phyloP scores from a whole-genome alignment of 345 rosid genomes.

The Mercurialis annua region DNA sequence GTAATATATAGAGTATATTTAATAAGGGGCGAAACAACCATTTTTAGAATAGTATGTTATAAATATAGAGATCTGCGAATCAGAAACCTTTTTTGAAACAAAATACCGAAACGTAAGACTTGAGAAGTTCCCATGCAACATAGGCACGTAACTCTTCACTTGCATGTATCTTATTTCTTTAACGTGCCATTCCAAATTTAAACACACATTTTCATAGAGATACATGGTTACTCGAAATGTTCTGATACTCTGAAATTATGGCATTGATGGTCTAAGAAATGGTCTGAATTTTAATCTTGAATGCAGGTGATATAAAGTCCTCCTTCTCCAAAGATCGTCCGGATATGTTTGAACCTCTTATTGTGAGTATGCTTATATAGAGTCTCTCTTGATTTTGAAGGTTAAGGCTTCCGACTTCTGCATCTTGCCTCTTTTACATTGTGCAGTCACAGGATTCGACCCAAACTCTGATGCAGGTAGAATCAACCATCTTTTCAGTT shows the following conservation, averaged over 20 bases:
- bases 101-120: too few relatives aligned
- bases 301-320: constrained; percentile 26
- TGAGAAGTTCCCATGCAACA: too few relatives aligned
- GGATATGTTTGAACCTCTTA: constrained; percentile 32
- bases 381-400: neutral
- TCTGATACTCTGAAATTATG: neutral
- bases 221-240: neutral
- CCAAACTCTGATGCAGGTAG: constrained; percentile 21
- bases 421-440: neutral
- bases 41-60: too few relatives aligned
- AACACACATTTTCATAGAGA: neutral
- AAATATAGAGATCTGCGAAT: too few relatives aligned
- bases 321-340: constrained; percentile 17
- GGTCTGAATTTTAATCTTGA: neutral
- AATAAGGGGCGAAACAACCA: too few relatives aligned
- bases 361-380: constrained; percentile 30
- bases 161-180: too few relatives aligned
- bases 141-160: too few relatives aligned
- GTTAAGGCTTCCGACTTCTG: neutral
- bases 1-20: too few relatives aligned
- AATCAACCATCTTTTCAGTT: neutral
- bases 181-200: too few relatives aligned
- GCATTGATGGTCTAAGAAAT: neutral
- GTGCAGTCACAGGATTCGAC: constrained; percentile 25
- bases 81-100: too few relatives aligned